These are phyloP conservation scores for Penicillium verhagenii DNA, from an alignment of 495 filamentous ascomycete species.

Conservation along the genomic window DNA sequence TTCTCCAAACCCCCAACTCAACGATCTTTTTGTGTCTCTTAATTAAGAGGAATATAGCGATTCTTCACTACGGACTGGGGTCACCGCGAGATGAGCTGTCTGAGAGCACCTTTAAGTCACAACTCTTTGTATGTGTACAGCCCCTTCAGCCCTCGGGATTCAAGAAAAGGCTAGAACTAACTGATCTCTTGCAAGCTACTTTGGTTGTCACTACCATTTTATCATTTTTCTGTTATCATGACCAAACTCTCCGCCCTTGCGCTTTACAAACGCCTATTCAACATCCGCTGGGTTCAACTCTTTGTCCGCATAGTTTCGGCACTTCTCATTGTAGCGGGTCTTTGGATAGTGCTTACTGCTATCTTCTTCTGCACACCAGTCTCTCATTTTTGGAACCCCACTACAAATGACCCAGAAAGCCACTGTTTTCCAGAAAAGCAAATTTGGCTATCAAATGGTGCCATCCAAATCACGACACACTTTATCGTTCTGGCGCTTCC, in stretches of 20 bases:
- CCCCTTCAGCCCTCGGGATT: too few relatives aligned
- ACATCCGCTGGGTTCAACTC: background rate
- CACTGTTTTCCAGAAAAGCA: background rate
- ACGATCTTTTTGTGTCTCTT: too few relatives aligned
- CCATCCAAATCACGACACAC: background rate
- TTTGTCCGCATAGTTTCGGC: background rate
- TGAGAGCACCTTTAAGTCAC: background rate
- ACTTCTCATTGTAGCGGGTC: background rate
- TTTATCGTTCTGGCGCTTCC: background rate
- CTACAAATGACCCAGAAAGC: background rate
- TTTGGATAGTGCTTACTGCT: background rate
- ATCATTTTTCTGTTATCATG: background rate
- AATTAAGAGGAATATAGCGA: background rate
- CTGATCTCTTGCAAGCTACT: background rate
- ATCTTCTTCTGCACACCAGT: background rate
- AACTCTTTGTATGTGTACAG: background rate
- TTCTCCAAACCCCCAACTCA: background rate
- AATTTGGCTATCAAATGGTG: background rate
- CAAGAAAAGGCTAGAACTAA: background rate
- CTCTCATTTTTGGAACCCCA: background rate
- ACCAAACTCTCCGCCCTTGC: background rate
- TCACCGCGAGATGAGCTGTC: background rate
- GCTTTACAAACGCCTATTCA: background rate
- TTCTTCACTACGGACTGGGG: background rate
- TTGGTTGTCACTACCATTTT: background rate